A percentile compares a stretch with the other conserved stretches of the same genome.
Conservation (phyloP, 2,329 filamentous ascomycete genomes). For the Epichloe gansuensis region DNA sequence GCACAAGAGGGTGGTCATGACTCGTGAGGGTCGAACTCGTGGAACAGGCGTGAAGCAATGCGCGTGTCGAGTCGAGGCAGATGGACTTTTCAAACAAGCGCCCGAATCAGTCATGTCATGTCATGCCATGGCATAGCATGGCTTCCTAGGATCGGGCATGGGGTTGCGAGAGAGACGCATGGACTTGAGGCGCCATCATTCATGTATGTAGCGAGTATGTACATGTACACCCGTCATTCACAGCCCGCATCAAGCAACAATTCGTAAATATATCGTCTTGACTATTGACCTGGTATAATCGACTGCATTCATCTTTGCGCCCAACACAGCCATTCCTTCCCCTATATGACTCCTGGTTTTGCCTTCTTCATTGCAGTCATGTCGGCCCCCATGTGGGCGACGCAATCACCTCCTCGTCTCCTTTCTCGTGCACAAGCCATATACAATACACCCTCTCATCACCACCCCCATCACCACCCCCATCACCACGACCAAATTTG, state of each 20-base stretch:
- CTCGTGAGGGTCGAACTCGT: too few species aligned
- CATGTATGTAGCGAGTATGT: too few species aligned
- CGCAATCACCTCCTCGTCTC: background rate
- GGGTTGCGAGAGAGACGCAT: too few species aligned
- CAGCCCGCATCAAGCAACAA: background rate
- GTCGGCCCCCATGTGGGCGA: background rate
- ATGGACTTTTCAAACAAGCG: too few species aligned
- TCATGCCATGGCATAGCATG: too few species aligned
- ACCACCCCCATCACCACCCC: background rate
- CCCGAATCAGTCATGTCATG: too few species aligned
- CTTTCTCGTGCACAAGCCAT: background rate
- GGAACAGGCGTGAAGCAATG: too few species aligned
- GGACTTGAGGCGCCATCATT: too few species aligned
- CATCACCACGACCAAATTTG: background rate
- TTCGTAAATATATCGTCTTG: background rate
- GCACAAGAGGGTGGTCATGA: too few species aligned
- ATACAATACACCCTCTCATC: background rate
- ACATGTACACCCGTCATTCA: too few species aligned
- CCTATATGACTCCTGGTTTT: background rate
- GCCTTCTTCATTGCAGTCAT: background rate
- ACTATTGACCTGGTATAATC: conserved; percentile 2
- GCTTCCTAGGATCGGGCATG: too few species aligned
- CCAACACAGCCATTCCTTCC: background rate
- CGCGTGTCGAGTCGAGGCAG: too few species aligned
- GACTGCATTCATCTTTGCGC: background rate